These are phyloP conservation scores for Scopulariopsis brevicaulis DNA, from an alignment of 2,329 filamentous ascomycete species.

Conservation along the genomic window DNA sequence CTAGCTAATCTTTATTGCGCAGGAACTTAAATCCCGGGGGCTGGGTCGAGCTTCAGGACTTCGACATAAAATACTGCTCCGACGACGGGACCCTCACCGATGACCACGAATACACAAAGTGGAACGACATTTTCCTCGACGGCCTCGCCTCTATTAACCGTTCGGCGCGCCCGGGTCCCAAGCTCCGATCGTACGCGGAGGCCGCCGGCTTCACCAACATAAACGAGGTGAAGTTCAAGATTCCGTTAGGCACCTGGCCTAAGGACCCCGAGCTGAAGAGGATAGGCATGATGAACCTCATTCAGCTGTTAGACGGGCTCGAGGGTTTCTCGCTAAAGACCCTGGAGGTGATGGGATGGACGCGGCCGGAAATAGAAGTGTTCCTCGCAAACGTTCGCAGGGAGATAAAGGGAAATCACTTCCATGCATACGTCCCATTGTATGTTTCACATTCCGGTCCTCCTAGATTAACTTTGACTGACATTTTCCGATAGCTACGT, in stretches of 20 bases:
- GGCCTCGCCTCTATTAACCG: constrained; percentile 12
- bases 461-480: neutral
- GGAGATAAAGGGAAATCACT: constrained; percentile 14
- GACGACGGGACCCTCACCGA: constrained; percentile 15
- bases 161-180: constrained; percentile 16
- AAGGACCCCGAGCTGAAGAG: constrained; percentile 23
- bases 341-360: constrained; percentile 16
- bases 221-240: constrained; percentile 33
- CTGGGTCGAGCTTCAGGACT: constrained; percentile 44
- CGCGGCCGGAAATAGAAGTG: constrained; percentile 13
- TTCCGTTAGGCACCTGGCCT: constrained; percentile 44
- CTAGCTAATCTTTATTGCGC: neutral
- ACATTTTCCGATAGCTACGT: constrained; percentile 5
- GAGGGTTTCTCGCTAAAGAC: constrained; percentile 14
- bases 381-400: constrained; percentile 15
- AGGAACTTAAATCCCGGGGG: constrained; percentile 41
- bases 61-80: constrained; percentile 19
- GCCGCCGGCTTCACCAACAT: constrained; percentile 36
- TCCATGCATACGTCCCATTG: constrained; percentile 15
- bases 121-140: constrained; percentile 12
- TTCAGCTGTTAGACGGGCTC: constrained; percentile 12
- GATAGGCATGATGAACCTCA: constrained; percentile 14
- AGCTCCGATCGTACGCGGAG: constrained; percentile 8
- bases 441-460: constrained; percentile 4
- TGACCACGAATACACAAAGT: constrained; percentile 11